Base-by-base conservation (phyloP, 352 stramenopile species). In the Pythium dissimile region DNA sequence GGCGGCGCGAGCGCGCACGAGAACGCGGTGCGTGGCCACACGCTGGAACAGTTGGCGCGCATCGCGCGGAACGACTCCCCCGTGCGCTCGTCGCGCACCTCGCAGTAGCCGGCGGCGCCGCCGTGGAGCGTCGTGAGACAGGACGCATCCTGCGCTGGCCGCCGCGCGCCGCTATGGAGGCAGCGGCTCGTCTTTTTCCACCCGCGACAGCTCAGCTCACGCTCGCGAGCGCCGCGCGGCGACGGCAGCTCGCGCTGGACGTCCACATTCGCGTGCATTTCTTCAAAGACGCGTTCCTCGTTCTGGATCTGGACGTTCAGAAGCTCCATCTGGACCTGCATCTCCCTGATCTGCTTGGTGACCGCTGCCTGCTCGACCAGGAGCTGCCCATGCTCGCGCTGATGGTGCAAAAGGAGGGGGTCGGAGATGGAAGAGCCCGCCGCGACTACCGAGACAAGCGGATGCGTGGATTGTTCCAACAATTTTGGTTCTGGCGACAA, bases 121-220 rank as follows among this genome's bases (percentile, higher is more conserved):
- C 57, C 57, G 11, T 27, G 27, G 20, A 64, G 27, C 7, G 27
- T n/a, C 3, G 31, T n/a, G 31, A 53, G 37, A 35, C 57, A 64
- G 8, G 57, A 53, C 48, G 47, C 23, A 30, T 64, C 57, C 30
- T 39, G 38, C 18, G 41, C 47, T 20, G 57, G 23, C 10, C 35
- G 44, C 5, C 57, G 57, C 8, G 10, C n/a, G 15, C 57, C 57
- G 16, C 13, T 38, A n/a, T 28, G 27, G 21, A 26, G 45, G 32
- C 57, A 64, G n/a, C 45, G 47, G 16, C 15, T 42, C 26, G 57
- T 64, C 48, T 64, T 58, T 24, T 59, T 58, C 57, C 57, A 64
- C 15, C 48, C 57, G 2, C 39, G 15, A 35, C 57, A 64, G 12
- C 43, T 28, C 32, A 64, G 46, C 13, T 21, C 5, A 2, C 56